These are phyloP conservation scores for Paraleonurus japonicus DNA, from an alignment of 257 asterid species.

Conservation along the genomic window DNA sequence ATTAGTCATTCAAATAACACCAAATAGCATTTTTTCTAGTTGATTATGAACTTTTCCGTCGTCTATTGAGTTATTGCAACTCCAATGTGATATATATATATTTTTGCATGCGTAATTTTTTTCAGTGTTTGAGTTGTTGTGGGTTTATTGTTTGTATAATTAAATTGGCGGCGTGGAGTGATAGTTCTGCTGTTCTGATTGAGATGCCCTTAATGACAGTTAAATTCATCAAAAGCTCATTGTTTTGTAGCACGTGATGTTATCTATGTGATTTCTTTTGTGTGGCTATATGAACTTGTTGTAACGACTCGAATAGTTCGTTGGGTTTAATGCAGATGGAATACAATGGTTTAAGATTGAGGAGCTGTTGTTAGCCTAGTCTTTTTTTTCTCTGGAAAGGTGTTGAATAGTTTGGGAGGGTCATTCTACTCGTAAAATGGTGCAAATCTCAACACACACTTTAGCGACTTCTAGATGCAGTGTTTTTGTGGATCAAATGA, in stretches of 20 bases:
- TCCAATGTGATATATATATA: background rate
- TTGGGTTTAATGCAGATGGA: slow-evolving; percentile 30
- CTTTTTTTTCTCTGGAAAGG: background rate
- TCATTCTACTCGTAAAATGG: slow-evolving; percentile 37
- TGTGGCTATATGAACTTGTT: background rate
- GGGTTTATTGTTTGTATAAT: background rate
- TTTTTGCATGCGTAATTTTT: background rate
- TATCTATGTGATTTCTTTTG: slow-evolving; percentile 2
- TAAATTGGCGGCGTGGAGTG: background rate
- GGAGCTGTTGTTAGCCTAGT: slow-evolving; percentile 6
- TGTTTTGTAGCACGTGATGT: slow-evolving; percentile 6
- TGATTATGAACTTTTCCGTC: background rate
- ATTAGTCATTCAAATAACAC: background rate
- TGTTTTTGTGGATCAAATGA: slow-evolving; percentile 42
- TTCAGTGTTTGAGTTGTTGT: background rate
- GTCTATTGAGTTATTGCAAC: slow-evolving; percentile 3
- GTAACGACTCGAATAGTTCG: background rate
- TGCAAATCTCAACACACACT: slow-evolving; percentile 53
- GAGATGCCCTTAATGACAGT: background rate
- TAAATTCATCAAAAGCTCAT: background rate
- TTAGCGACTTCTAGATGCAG: slow-evolving; percentile 53
- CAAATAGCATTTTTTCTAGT: background rate
- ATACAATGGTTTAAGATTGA: slow-evolving; percentile 21
- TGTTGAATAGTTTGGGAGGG: slow-evolving; percentile 16
- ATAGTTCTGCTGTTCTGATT: slow-evolving; percentile 9